A percentile compares a stretch with the other conserved stretches of the same genome.
Conservation (phyloP, 805 yeast species). For the Metschnikowia dekortorum region DNA sequence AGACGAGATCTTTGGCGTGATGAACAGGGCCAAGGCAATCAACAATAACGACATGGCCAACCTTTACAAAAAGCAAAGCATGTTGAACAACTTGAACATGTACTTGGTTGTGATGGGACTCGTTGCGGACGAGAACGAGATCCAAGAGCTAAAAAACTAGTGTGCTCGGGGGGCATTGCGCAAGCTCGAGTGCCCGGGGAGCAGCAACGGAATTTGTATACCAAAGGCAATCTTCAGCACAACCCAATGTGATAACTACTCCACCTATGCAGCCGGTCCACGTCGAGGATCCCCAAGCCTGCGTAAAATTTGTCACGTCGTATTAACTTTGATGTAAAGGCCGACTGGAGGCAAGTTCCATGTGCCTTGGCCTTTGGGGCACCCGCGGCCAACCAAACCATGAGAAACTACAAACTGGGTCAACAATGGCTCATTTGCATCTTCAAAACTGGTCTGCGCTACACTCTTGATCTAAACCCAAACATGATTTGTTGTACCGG, state of each 20-base stretch:
- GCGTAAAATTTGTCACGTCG: no score
- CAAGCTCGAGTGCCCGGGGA: background rate
- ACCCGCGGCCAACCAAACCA: background rate
- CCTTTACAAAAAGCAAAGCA: constrained; percentile 48
- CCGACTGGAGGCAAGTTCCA: no score
- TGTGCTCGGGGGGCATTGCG: background rate
- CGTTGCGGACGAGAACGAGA: constrained; percentile 85
- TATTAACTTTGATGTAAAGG: no score
- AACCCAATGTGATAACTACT: background rate
- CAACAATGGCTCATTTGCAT: background rate
- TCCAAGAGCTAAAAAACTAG: constrained; percentile 56
- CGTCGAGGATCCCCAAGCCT: no score
- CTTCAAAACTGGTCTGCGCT: background rate
- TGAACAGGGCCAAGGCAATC: constrained; percentile 67
- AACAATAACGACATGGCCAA: constrained; percentile 45
- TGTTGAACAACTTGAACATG: constrained; percentile 78
- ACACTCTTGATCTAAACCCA: background rate
- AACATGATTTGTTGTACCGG: background rate
- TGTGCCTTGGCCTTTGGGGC: no score
- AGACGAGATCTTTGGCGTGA: constrained; percentile 86
- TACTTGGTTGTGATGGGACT: constrained; percentile 95
- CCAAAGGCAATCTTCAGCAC: background rate
- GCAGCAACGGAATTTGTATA: background rate
- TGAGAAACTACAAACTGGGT: background rate
- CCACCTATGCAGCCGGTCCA: background rate